A percentile compares a stretch with the other conserved stretches of the same genome.
These are phyloP conservation scores for Ambrosia trifida DNA, from an alignment of 129 eudicot species.

Conservation along the genomic window DNA sequence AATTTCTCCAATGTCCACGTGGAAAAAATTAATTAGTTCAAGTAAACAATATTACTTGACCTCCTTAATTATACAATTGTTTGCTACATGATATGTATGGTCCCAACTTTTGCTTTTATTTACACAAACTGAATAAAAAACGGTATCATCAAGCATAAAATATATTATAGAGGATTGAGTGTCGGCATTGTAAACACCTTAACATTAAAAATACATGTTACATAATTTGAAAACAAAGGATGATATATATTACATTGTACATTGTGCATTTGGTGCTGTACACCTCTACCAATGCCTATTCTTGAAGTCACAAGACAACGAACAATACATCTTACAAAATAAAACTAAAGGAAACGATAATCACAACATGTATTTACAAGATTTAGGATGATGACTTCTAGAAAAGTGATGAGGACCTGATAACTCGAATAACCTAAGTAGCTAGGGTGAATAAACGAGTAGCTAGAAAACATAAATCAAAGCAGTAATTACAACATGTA, in stretches of 20 bases:
- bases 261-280: not conserved
- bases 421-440: too few species aligned
- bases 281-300: slow-evolving; percentile 2
- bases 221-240: not conserved
- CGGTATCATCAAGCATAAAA: not conserved
- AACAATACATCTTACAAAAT: not conserved
- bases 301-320: not conserved
- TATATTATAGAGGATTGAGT: slow-evolving; percentile 2
- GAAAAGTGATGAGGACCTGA: too few species aligned
- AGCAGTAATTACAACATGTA: not conserved
- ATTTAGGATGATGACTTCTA: not conserved
- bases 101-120: not conserved
- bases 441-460: too few species aligned
- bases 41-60: not conserved
- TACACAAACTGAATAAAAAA: not conserved
- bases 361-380: not conserved
- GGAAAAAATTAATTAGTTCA: not conserved
- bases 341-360: not conserved
- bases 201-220: not conserved
- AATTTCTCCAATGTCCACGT: too few species aligned
- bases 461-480: too few species aligned
- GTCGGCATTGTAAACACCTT: not conserved
- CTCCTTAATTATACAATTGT: not conserved
- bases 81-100: not conserved
- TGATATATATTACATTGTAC: not conserved